These are phyloP conservation scores for Nicotiana rustica DNA, from an alignment of 305 asterid species.

Conservation along the genomic window DNA sequence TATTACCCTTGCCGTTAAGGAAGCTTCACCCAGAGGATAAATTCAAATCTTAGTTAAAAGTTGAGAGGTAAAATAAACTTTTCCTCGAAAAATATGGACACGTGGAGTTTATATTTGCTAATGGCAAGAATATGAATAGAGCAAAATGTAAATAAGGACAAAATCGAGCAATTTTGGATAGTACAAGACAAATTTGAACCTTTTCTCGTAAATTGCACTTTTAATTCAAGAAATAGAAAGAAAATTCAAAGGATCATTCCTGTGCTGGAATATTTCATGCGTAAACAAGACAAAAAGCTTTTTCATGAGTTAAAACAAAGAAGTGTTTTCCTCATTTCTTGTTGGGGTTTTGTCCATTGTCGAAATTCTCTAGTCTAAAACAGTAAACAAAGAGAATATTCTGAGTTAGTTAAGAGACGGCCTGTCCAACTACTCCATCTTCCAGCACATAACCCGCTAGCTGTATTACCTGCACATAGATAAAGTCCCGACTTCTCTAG, in stretches of 20 bases:
- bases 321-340: background rate
- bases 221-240: background rate
- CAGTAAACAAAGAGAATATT: background rate
- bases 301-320: background rate
- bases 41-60: no score
- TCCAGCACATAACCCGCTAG: background rate
- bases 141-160: no score
- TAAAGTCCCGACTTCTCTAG: background rate
- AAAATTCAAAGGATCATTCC: background rate
- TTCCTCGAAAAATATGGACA: no score
- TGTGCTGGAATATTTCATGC: background rate
- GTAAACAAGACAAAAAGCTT: background rate
- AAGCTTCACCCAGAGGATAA: no score
- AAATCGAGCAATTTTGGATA: no score
- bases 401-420: background rate
- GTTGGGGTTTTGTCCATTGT: background rate
- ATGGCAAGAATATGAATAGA: no score
- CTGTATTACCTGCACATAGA: background rate
- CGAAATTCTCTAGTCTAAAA: background rate
- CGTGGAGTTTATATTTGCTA: no score
- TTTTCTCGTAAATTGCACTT: no score
- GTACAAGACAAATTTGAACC: no score
- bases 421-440: background rate
- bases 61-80: no score
- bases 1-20: no score